Base-by-base conservation (phyloP, 2,329 filamentous ascomycete species). In the Colletotrichum sp. region DNA sequence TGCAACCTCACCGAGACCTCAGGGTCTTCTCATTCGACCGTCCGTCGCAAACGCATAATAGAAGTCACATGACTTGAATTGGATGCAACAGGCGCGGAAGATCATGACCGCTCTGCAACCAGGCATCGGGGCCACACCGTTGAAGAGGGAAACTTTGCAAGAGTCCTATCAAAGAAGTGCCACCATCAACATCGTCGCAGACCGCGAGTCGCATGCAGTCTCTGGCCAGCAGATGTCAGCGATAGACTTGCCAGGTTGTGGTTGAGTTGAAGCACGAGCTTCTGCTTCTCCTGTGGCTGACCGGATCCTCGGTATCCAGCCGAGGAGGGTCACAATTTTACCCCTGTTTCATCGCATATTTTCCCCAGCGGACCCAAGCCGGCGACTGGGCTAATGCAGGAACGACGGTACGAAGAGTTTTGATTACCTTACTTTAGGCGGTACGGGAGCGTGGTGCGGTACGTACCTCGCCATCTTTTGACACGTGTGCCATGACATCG, bases 291-390 rank as follows among this genome's bases (percentile, higher is more conserved):
- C 68, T 34, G 26, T 64, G 70, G 39, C 62, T 24, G 71, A 65
- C 75, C 75, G 75, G 71, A 57, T 75, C 62, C 62, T 75, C 75
- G 75, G 75, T 75, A 75, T 63, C 60, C 66, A 75, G 62, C 75
- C 75, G 75, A 76, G 66, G 73, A 76, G 72, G 66, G 75, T 71
- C 66, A 75, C 63, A 76, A 76, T 71, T 75, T 76, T 67, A 71
- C 75, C 75, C 75, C 75, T 76, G 75, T 76, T 76, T 76, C 75
- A 76, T 76, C 66, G 66, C 72, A 75, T 70, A 66, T 75, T 63
- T 65, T 71, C 55, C 60, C 75, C 75, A 76, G 75, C 62, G 68
- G 66, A 71, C 66, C 75, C 71, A 75, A 67, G 75, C 66, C 55
- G 66, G 65, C 57, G 36, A 75, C 62, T 71, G 60, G 72, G 55